These are phyloP conservation scores for Balakata baccata DNA, from an alignment of 345 rosid species.

Conservation along the genomic window DNA sequence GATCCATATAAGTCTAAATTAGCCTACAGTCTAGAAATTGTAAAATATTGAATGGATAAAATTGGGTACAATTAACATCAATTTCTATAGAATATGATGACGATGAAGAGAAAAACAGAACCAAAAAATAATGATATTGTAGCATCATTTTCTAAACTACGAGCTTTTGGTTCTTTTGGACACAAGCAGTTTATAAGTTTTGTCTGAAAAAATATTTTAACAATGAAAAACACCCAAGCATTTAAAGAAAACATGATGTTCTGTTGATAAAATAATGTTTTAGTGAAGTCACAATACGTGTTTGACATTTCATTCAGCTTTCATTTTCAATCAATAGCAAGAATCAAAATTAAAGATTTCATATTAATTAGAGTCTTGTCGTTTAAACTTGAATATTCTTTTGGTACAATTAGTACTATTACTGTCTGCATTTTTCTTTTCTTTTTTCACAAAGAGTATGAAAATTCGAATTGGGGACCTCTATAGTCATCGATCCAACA, in stretches of 20 bases:
- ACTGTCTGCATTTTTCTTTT: not conserved
- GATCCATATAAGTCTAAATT: too few relatives aligned
- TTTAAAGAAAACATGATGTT: not conserved
- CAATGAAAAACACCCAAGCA: not conserved
- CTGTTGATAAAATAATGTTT: not conserved
- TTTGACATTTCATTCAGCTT: not conserved
- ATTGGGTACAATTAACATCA: not conserved
- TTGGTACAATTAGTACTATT: not conserved
- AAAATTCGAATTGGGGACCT: too few relatives aligned
- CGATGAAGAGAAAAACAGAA: not conserved
- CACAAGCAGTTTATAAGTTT: not conserved
- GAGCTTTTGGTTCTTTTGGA: not conserved
- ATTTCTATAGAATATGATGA: not conserved
- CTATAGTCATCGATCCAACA: too few relatives aligned
- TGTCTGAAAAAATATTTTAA: not conserved
- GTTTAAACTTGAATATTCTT: not conserved
- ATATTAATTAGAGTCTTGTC: not conserved
- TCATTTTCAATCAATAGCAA: conserved; percentile 4
- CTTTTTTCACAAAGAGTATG: too few relatives aligned
- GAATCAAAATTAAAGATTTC: not conserved
- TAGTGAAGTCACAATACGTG: not conserved
- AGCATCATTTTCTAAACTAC: not conserved
- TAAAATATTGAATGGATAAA: not conserved
- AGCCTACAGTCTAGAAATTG: too few relatives aligned
- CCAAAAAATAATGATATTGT: not conserved